Evolutionary conservation across 2,329 filamentous ascomycete genomes (phyloP).

Genomic region (Cladosporium sp.): DNA sequence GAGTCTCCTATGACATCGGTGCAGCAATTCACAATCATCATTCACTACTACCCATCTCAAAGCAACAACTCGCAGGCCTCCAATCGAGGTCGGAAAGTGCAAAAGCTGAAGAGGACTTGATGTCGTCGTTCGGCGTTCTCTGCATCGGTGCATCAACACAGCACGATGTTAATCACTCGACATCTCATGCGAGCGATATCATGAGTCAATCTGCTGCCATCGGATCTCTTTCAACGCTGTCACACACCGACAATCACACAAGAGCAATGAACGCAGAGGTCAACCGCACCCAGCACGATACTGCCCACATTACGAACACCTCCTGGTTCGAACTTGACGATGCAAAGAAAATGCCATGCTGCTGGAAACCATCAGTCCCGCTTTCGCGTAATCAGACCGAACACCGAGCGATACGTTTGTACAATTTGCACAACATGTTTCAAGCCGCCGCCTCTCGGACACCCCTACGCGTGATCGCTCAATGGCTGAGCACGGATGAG

Average conservation of each 20-base stretch:
- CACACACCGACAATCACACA: background rate
- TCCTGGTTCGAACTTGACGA: background rate
- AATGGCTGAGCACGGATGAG: background rate
- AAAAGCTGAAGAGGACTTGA: background rate
- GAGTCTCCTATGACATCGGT: background rate
- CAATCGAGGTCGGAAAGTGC: background rate
- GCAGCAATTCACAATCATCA: background rate
- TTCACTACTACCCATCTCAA: background rate
- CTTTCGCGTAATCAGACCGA: background rate
- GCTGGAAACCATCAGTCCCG: background rate
- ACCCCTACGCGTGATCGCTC: background rate
- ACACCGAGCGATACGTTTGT: background rate
- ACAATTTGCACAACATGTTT: slow-evolving; percentile 3
- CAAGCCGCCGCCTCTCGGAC: background rate
- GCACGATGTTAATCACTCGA: too few species aligned
- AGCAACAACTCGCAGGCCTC: background rate
- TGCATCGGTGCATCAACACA: background rate
- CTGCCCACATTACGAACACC: background rate
- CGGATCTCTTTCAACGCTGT: background rate
- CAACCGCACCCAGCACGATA: background rate
- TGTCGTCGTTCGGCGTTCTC: background rate
- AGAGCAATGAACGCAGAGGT: background rate
- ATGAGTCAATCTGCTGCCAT: slow-evolving; percentile 5
- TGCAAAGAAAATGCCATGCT: background rate
- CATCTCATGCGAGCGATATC: background rate